phyloP scores from a whole-genome alignment of 2,329 filamentous ascomycete species.

The Calonectria multiphialidica region DNA sequence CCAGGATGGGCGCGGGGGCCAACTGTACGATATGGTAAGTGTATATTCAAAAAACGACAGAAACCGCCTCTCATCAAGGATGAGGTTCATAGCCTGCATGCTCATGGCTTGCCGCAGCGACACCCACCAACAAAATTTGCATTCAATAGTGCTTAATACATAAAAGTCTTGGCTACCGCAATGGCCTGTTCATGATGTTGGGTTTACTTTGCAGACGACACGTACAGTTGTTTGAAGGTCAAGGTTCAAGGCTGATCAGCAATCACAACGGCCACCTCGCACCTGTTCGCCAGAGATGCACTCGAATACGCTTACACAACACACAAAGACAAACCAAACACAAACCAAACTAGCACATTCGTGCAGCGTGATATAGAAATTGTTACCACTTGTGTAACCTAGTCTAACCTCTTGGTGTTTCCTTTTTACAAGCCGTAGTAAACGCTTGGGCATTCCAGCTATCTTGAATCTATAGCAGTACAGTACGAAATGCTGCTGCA shows the following conservation, averaged over 20 bases:
- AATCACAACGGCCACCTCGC: no score
- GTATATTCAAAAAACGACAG: not conserved
- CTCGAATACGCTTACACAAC: not conserved
- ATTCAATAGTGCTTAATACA: not conserved
- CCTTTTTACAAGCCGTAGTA: not conserved
- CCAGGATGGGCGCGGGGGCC: no score
- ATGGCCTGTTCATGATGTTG: no score
- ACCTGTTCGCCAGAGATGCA: no score
- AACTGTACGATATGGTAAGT: constrained; percentile 1
- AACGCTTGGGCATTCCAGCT: constrained; percentile 35
- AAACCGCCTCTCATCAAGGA: not conserved
- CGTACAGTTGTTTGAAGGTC: no score
- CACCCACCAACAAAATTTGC: not conserved
- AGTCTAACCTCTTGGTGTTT: no score
- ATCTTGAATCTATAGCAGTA: constrained; percentile 37
- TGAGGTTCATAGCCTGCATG: not conserved
- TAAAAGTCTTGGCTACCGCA: not conserved
- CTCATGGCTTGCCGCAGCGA: not conserved
- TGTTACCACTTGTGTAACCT: not conserved
- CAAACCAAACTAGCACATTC: not conserved
- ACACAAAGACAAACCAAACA: no score
- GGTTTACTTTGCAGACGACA: no score
- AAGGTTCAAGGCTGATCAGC: no score
- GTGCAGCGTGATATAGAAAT: not conserved
- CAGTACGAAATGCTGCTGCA: constrained; percentile 26